Evolutionary conservation across 1,139 yeast genomes (phyloP).

Genomic region (Blastobotrys ciferrii): DNA sequence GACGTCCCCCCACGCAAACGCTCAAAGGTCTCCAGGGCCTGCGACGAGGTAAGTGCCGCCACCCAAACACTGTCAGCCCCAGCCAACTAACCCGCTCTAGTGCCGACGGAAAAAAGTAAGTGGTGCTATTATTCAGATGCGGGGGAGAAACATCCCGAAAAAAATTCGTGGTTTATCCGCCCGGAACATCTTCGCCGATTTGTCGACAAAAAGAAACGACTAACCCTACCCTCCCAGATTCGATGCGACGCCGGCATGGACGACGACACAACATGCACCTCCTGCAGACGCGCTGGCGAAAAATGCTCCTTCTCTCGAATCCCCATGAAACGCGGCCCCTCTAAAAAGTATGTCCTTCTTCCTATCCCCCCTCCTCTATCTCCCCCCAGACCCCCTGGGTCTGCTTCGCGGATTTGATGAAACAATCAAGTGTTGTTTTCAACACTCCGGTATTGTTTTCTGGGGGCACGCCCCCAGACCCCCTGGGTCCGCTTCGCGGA

Average conservation of each 20-base stretch:
- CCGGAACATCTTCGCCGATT: conserved; percentile 4
- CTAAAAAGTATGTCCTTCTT: conserved; percentile 36
- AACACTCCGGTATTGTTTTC: no score
- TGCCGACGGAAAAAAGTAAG: conserved; percentile 42
- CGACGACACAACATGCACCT: conserved; percentile 35
- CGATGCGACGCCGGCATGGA: conserved; percentile 41
- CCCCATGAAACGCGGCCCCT: conserved; percentile 45
- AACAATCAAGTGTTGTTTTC: no score
- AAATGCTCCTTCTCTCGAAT: conserved; percentile 42
- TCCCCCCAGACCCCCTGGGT: no score
- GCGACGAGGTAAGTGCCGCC: conserved; percentile 39
- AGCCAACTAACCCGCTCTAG: conserved; percentile 16
- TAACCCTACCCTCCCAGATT: conserved; percentile 30
- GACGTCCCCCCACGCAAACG: conserved; percentile 38
- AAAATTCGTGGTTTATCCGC: conserved; percentile 14
- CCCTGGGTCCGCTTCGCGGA: no score
- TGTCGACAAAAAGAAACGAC: neutral
- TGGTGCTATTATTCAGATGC: conserved; percentile 9
- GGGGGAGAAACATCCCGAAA: conserved; percentile 4
- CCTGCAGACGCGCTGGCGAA: conserved; percentile 40
- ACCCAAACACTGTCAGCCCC: no score
- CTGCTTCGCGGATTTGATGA: no score
- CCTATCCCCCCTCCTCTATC: neutral
- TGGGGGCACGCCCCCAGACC: no score
- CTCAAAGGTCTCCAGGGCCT: conserved; percentile 44